Evolutionary conservation across 202 grass and related monocot genomes (phyloP).

Genomic region (Bolboschoenoplectus hybrid): DNA sequence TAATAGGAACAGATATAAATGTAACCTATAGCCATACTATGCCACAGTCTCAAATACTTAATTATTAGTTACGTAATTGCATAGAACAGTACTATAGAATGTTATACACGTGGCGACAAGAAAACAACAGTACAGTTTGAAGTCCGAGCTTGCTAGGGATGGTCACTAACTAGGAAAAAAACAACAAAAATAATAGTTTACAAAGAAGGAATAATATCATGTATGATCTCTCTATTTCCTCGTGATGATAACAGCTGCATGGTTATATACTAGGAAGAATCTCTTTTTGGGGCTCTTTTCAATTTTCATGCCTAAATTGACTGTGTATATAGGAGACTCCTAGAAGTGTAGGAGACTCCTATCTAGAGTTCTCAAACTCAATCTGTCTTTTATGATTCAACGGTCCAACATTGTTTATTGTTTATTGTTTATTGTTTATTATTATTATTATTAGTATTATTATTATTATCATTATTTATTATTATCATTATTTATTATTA

Average conservation of each 20-base stretch:
- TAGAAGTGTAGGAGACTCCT: slow-evolving; percentile 20
- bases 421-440: too few species aligned
- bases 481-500: too few species aligned
- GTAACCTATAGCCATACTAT: neutral
- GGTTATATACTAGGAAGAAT: neutral
- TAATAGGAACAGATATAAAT: neutral
- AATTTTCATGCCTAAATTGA: neutral
- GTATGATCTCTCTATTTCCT: neutral
- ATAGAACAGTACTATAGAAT: neutral
- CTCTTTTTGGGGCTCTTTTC: neutral
- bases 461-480: too few species aligned
- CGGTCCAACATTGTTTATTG: neutral
- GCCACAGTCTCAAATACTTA: neutral
- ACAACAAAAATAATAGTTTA: slow-evolving; percentile 7
- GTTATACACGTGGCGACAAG: neutral
- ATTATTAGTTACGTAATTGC: slow-evolving; percentile 3
- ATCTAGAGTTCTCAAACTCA: neutral
- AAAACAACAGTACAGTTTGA: neutral
- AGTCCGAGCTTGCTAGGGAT: neutral
- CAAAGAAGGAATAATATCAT: neutral
- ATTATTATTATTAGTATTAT: too few species aligned
- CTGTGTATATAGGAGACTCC: too few species aligned
- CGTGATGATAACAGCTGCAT: neutral
- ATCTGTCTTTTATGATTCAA: neutral
- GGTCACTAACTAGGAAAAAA: neutral